Evolutionary conservation across 2,329 filamentous ascomycete genomes (phyloP).

Genomic region (Aspergillus viridinutans): DNA sequence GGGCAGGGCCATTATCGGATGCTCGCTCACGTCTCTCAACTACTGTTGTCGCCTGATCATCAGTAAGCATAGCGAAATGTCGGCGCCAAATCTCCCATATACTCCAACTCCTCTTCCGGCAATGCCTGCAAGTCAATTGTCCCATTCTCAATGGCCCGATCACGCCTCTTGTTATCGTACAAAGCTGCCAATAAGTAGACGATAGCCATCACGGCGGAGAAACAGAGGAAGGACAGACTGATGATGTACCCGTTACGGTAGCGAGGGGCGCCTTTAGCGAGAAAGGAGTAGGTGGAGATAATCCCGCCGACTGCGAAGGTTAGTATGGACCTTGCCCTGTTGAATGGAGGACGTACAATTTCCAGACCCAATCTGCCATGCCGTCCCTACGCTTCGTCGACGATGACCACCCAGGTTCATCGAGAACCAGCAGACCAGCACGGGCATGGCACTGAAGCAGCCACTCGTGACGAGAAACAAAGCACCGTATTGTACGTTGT

Average conservation of each 20-base stretch:
- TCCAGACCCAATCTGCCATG: constrained; percentile 74
- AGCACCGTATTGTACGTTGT: constrained; percentile 66
- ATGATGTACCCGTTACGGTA: constrained; percentile 16
- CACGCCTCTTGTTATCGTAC: constrained; percentile 10
- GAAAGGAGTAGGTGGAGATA: constrained; percentile 15
- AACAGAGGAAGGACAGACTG: constrained; percentile 11
- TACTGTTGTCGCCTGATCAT: not conserved
- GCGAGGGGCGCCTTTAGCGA: constrained; percentile 12
- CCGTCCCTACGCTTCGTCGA: constrained; percentile 64
- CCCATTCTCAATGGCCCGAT: constrained; percentile 2
- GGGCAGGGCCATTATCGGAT: not conserved
- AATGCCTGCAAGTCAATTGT: not conserved
- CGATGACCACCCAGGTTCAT: constrained; percentile 74
- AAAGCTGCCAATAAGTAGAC: constrained; percentile 4
- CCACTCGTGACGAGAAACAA: constrained; percentile 79
- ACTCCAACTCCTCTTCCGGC: constrained; percentile 5
- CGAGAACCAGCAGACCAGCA: constrained; percentile 77
- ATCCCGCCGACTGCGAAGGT: constrained; percentile 12
- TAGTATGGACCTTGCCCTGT: not conserved
- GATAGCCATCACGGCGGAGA: constrained; percentile 7
- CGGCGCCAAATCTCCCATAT: constrained; percentile 11
- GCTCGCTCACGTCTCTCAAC: no score
- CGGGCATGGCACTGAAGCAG: constrained; percentile 77
- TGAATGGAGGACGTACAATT: not conserved
- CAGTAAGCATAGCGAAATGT: constrained; percentile 16